Evolutionary conservation across 2,329 filamentous ascomycete species (phyloP), one percentile per base, ranked within the genome.

Genomic region (Biscogniauxia sp.): DNA sequence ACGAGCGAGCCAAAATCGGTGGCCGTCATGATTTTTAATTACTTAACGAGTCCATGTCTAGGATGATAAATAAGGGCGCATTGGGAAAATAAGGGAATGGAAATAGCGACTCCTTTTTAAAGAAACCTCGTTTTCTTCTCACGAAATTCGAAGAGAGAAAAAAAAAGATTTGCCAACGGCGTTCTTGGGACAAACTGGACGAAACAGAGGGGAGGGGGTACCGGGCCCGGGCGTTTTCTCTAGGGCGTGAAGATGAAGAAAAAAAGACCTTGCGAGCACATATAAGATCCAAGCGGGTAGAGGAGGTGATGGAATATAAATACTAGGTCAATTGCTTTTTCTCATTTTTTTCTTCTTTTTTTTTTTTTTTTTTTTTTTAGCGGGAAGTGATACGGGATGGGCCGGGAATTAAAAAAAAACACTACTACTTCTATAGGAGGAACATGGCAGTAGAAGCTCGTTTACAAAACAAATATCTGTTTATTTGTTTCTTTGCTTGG

Each of bases 1-100:
- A 37, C 69, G 70, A 20, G 54, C 69, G 17, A 53, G 65, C 23
- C 70, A 71, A 50, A 70, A 69, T 19, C 65, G 69, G 55, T 72
- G 70, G 70, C 61, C 57, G 20, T 67, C 66, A 41, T 72, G 58
- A 68, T 59, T 28, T 50, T 50, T 63, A 53, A n/a, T 51, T 53
- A 57, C 50, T 50, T 55, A 51, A 59, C 28, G 57, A 66, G 52
- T 15, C 55, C 20, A 56, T 53, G 53, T 23, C 32, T 25, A 62
- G 60, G 56, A 62, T 63, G 63, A 45, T n/a, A 5, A 45, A 45
- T 45, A 45, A 32, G 37, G 37, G 37, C 37, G 37, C 37, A 45
- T 45, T 17, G 5, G 17, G 37, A n/a, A 45, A 62, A 52, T 57
- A 62, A 62, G 60, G 61, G 58, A 58, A 32, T 56, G 60, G 62